A percentile compares a stretch with the other conserved stretches of the same genome.
These are phyloP conservation scores for Xylaria sp. DNA, from an alignment of 2,329 filamentous ascomycete species.

Conservation along the genomic window DNA sequence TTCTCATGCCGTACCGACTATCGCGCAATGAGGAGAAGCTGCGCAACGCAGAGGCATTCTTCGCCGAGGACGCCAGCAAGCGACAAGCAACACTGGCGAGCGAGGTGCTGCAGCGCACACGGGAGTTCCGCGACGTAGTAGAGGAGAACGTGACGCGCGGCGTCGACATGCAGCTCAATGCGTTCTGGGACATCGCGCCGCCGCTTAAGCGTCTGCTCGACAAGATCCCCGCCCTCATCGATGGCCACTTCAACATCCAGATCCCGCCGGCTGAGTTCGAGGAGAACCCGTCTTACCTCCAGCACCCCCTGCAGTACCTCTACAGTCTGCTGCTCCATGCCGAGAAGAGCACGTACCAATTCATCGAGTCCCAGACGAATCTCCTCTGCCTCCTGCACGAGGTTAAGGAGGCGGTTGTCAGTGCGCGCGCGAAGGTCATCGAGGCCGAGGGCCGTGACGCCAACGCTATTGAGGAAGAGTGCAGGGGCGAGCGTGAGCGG, in stretches of 20 bases:
- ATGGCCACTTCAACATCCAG: slow-evolving; percentile 58
- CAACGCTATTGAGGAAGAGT: slow-evolving; percentile 49
- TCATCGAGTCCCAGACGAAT: slow-evolving; percentile 92
- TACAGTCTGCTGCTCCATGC: slow-evolving; percentile 80
- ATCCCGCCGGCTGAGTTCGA: slow-evolving; percentile 75
- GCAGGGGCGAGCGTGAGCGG: slow-evolving; percentile 59
- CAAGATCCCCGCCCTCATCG: slow-evolving; percentile 56
- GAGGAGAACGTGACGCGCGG: slow-evolving; percentile 81
- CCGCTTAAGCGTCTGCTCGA: slow-evolving; percentile 72
- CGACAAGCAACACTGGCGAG: slow-evolving; percentile 66
- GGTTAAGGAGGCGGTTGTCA: slow-evolving; percentile 73
- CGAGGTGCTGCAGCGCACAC: slow-evolving; percentile 65
- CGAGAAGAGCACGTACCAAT: slow-evolving; percentile 91
- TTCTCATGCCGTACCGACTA: slow-evolving; percentile 71
- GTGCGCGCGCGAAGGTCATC: slow-evolving; percentile 53
- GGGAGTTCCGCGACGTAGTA: slow-evolving; percentile 71
- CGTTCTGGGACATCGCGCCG: slow-evolving; percentile 97
- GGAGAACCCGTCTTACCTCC: slow-evolving; percentile 77
- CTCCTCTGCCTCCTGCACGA: slow-evolving; percentile 85
- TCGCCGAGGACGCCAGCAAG: slow-evolving; percentile 68
- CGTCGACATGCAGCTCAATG: slow-evolving; percentile 84
- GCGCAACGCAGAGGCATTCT: slow-evolving; percentile 73
- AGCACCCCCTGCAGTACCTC: slow-evolving; percentile 84
- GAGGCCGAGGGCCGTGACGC: slow-evolving; percentile 55
- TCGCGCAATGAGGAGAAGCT: slow-evolving; percentile 75